Evolutionary conservation across 495 filamentous ascomycete species (phyloP).

Genomic region (Penicillium subrubescens): DNA sequence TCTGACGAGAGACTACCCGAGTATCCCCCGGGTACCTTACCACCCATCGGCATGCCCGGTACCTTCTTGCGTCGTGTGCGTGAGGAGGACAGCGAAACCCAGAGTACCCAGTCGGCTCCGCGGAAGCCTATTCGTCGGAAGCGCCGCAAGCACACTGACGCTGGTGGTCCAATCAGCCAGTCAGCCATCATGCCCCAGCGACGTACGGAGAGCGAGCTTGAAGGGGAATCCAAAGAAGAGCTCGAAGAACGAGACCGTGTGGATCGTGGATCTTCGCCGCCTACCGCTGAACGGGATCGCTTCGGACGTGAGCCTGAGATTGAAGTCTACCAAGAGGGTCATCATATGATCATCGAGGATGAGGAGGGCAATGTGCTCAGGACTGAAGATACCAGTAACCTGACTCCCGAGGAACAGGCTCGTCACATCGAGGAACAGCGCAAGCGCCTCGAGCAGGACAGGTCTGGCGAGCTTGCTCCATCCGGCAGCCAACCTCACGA

Average conservation of each 20-base stretch:
- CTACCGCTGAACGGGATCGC: constrained; percentile 37
- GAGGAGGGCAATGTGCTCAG: constrained; percentile 83
- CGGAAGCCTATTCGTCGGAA: constrained; percentile 57
- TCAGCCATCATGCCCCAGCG: constrained; percentile 86
- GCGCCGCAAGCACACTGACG: constrained; percentile 70
- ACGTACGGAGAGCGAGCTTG: constrained; percentile 33
- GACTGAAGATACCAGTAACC: constrained; percentile 46
- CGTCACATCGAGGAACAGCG: constrained; percentile 59
- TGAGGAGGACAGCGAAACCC: constrained; percentile 63
- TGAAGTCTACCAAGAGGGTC: constrained; percentile 80
- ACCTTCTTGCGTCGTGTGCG: constrained; percentile 81
- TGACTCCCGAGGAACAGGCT: constrained; percentile 47
- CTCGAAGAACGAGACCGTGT: constrained; percentile 41
- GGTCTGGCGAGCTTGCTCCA: constrained; percentile 43
- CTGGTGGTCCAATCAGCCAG: constrained; percentile 86
- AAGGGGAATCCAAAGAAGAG: constrained; percentile 34
- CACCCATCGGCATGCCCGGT: constrained; percentile 72
- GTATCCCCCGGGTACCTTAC: constrained; percentile 76
- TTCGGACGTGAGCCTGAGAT: constrained; percentile 46
- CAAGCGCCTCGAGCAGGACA: constrained; percentile 60
- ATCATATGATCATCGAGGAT: constrained; percentile 82
- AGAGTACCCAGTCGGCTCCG: constrained; percentile 60
- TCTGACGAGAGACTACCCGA: constrained; percentile 66
- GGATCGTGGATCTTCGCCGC: constrained; percentile 35
- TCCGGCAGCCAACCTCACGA: constrained; percentile 46